A percentile compares a stretch with the other conserved stretches of the same genome.
phyloP scores from a whole-genome alignment of 148 eudicot genomes.

The Salicornia ramosissima region DNA sequence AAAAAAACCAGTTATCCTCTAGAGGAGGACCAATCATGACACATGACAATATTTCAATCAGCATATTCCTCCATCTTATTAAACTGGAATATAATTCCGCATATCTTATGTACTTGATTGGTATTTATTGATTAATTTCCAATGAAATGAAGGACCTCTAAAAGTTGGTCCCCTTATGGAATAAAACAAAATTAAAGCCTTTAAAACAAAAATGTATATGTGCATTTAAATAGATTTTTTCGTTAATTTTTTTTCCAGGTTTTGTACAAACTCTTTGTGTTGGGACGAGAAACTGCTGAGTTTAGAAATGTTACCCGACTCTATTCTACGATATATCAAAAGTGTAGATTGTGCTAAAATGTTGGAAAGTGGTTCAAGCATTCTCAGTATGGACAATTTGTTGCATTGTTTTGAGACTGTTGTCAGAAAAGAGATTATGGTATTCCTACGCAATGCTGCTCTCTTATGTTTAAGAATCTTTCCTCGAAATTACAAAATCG shows the following conservation, averaged over 20 bases:
- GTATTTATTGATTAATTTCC: too few relatives aligned
- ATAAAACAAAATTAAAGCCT: too few relatives aligned
- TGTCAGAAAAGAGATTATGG: slow-evolving; percentile 54
- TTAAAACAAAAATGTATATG: too few relatives aligned
- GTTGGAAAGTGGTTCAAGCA: slow-evolving; percentile 29
- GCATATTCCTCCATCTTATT: too few relatives aligned
- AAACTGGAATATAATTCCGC: too few relatives aligned
- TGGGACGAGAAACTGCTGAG: slow-evolving; percentile 65
- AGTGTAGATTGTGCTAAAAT: slow-evolving; percentile 33
- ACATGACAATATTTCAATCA: too few relatives aligned
- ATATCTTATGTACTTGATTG: too few relatives aligned
- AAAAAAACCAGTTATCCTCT: too few relatives aligned
- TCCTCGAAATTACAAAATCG: slow-evolving; percentile 66
- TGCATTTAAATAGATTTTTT: too few relatives aligned
- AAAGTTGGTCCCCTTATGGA: too few relatives aligned
- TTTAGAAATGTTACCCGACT: slow-evolving; percentile 49
- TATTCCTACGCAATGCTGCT: slow-evolving; percentile 71
- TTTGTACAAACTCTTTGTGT: slow-evolving; percentile 75
- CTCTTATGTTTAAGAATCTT: slow-evolving; percentile 59
- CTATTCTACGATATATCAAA: slow-evolving; percentile 45
- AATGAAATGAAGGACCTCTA: too few relatives aligned
- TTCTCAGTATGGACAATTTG: slow-evolving; percentile 45
- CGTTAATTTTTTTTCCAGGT: slow-evolving; percentile 32
- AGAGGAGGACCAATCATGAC: too few relatives aligned
- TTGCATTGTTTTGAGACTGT: slow-evolving; percentile 35